Evolutionary conservation across 805 yeast species (phyloP), one percentile per base, ranked within the genome.

Genomic region (Ogataea nakhonphanomensis): DNA sequence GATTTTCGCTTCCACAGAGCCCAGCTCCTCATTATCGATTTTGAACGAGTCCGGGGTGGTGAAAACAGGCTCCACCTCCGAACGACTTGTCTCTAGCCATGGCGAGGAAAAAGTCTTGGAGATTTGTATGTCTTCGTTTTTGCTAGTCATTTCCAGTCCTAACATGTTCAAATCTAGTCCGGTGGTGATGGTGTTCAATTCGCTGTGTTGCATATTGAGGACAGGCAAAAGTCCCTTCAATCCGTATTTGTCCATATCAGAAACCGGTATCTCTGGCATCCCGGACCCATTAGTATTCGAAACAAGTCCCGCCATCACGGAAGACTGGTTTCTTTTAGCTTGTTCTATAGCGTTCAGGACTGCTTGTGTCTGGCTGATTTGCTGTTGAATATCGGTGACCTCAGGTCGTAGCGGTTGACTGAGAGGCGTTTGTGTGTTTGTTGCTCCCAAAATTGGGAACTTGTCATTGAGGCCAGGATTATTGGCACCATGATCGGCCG

Each of bases 1-100:
- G 31, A 83, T 71, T 49, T 80, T 42, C n/a, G 49, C 42, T 36
- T 63, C 67, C 20, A 62, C 50, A 30, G 55, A 45, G 7, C 50
- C 49, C 39, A 59, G 45, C 26, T 52, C 58, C n/a, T 44, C 43
- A 5, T 42, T 33, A 24, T 48, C 41, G 13, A 57, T 45, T 21
- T 48, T 70, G 64, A 69, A 81, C 3, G 71, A 74, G 12, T 67
- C 63, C 2, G 96, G 96, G 30, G 79, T 67, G 33, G 64, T 68
- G 61, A 78, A 90, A 42, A 74, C 72, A 4, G 99, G 99, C 52
- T 88, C 95, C 12, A 91, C 96, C 49, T 85, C 90, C 39, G 90
- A 81, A 54, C 95, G 73, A 7, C 93, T 78, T 1, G 96, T 85
- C 57, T 93, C 98, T 28, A 84, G 73, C 98, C 99, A 91, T 9